Evolutionary conservation across 495 filamentous ascomycete genomes (phyloP).

Genomic region (Sordaria brevicollis): DNA sequence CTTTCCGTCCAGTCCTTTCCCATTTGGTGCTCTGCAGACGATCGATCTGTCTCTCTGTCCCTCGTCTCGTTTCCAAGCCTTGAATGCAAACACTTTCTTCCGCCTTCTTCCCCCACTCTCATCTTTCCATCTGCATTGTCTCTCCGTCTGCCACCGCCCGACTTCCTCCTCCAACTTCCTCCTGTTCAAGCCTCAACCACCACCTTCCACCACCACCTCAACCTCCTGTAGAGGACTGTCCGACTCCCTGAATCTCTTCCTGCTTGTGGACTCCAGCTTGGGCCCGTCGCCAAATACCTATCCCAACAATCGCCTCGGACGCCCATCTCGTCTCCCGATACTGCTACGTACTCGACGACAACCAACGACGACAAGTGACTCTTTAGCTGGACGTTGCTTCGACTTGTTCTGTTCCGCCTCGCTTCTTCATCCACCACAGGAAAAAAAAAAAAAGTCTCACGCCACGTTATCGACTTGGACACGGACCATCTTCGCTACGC

Average conservation of each 20-base stretch:
- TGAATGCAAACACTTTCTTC: constrained; percentile 3
- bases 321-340: neutral
- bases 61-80: neutral
- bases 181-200: neutral
- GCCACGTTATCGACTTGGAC: neutral
- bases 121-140: neutral
- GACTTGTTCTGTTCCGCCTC: neutral
- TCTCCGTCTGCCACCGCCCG: neutral
- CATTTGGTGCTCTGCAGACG: neutral
- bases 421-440: neutral
- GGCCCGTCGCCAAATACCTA: neutral
- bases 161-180: neutral
- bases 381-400: constrained; percentile 5
- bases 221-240: neutral
- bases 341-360: neutral
- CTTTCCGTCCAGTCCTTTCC: constrained; percentile 5
- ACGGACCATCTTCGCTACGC: neutral
- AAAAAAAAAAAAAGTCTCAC: neutral
- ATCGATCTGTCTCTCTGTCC: neutral
- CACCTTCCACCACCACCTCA: neutral
- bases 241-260: neutral
- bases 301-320: neutral
- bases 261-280: neutral
- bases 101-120: neutral
- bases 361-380: neutral